Percentiles rank a stretch among this genome's conserved stretches.
phyloP scores from a whole-genome alignment of 1,284 basidiomycete genomes.

The Phellopilus nigrolimitatus region DNA sequence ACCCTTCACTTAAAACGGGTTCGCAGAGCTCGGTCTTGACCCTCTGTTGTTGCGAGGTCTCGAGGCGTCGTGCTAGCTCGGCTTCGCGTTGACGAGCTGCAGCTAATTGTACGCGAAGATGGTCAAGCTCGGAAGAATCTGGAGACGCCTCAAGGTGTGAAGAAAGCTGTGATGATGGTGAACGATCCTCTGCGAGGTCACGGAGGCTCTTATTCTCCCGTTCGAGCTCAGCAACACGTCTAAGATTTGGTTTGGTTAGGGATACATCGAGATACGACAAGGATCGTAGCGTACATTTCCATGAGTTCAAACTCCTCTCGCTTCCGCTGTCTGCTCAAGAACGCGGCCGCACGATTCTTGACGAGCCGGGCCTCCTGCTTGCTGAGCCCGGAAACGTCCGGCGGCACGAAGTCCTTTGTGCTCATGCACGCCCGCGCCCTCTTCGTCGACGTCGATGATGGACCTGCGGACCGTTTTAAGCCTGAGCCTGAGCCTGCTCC shows the following conservation, averaged over 20 bases:
- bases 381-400: constrained; percentile 82
- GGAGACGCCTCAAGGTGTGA: background rate
- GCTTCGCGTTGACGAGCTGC: constrained; percentile 62
- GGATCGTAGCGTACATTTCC: constrained; percentile 59
- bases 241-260: constrained; percentile 14
- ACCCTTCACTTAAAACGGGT: constrained; percentile 30
- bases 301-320: constrained; percentile 89
- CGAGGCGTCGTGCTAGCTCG: constrained; percentile 57
- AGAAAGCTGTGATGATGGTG: background rate
- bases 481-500: background rate
- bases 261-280: background rate
- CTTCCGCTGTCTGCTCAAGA: constrained; percentile 85
- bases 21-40: constrained; percentile 12
- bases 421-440: constrained; percentile 56
- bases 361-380: constrained; percentile 88
- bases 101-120: constrained; percentile 58
- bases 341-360: constrained; percentile 89
- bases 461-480: background rate
- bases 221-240: constrained; percentile 60
- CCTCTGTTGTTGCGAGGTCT: constrained; percentile 42
- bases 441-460: constrained; percentile 32
- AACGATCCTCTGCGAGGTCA: constrained; percentile 36
- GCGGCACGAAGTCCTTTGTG: constrained; percentile 81
- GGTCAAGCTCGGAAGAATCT: constrained; percentile 50
- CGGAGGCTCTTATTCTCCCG: constrained; percentile 70